phyloP scores from a whole-genome alignment of 371 early-diverging fungal species.

The Gilbertella persicaria region DNA sequence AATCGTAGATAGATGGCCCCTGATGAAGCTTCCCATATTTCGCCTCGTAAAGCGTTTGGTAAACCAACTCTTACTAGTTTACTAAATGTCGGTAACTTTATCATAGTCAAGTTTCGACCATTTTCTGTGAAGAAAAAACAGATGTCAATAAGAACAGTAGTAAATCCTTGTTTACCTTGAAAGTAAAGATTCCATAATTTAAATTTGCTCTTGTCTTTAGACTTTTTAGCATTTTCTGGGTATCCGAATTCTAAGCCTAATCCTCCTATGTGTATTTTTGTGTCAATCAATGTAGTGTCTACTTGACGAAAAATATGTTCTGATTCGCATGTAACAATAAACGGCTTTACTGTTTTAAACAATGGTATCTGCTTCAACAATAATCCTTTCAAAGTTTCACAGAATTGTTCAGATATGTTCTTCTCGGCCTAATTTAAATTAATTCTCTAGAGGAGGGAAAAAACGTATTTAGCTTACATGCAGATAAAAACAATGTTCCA shows the following conservation, averaged over 20 bases:
- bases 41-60: slow-evolving; percentile 90
- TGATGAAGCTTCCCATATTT: slow-evolving; percentile 94
- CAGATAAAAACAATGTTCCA: slow-evolving; percentile 55
- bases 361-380: slow-evolving; percentile 58
- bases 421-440: slow-evolving; percentile 40
- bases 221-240: slow-evolving; percentile 76
- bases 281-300: slow-evolving; percentile 37
- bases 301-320: slow-evolving; percentile 63
- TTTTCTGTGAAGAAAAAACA: slow-evolving; percentile 49
- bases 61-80: slow-evolving; percentile 92
- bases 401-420: slow-evolving; percentile 56
- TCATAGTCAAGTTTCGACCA: slow-evolving; percentile 89
- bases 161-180: slow-evolving; percentile 42
- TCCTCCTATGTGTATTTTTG: slow-evolving; percentile 59
- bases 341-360: slow-evolving; percentile 79
- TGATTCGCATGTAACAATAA: slow-evolving; percentile 74
- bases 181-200: slow-evolving; percentile 82
- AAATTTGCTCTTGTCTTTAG: slow-evolving; percentile 77
- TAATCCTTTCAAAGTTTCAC: slow-evolving; percentile 49
- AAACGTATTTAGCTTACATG: slow-evolving; percentile 22
- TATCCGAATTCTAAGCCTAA: slow-evolving; percentile 87
- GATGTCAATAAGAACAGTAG: not conserved
- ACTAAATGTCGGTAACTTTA: slow-evolving; percentile 81
- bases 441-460: slow-evolving; percentile 15
- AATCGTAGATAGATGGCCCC: slow-evolving; percentile 90